Conservation (phyloP, 306 rosid species). For the Quercus rubra region DNA sequence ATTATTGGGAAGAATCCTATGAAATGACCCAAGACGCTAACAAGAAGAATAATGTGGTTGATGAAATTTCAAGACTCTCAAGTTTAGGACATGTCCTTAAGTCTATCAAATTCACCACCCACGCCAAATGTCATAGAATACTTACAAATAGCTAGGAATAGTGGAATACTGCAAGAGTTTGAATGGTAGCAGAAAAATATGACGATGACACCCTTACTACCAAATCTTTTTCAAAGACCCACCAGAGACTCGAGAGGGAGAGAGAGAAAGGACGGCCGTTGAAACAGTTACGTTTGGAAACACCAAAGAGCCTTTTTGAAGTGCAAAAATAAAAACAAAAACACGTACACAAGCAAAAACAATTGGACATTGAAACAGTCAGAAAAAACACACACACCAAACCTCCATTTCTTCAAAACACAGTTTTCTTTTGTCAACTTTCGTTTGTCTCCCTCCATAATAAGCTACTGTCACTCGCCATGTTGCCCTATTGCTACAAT, state of each 20-base stretch:
- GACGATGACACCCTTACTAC: too few species aligned
- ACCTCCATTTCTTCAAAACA: neutral
- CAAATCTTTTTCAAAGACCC: neutral
- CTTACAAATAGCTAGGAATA: too few species aligned
- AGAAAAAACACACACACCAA: neutral
- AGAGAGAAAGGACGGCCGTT: slow-evolving; percentile 26
- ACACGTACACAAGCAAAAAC: neutral
- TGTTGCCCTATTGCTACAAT: slow-evolving; percentile 45
- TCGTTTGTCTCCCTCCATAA: slow-evolving; percentile 23
- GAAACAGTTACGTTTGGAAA: slow-evolving; percentile 12
- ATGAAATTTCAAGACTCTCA: too few species aligned
- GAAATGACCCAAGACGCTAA: too few species aligned
- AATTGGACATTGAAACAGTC: slow-evolving; percentile 11
- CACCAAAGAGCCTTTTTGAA: slow-evolving; percentile 8
- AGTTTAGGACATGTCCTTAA: too few species aligned
- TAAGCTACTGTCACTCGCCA: slow-evolving; percentile 10
- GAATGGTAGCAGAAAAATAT: too few species aligned
- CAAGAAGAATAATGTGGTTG: too few species aligned
- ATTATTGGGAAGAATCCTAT: accelerated
- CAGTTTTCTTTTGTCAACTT: slow-evolving; percentile 38
- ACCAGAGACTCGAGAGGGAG: neutral
- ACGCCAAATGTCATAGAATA: too few species aligned
- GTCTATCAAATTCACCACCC: too few species aligned
- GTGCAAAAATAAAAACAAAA: neutral
- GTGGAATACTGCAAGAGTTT: too few species aligned